Conservation (phyloP, 129 eudicot genomes). For the Lactuca sativa region DNA sequence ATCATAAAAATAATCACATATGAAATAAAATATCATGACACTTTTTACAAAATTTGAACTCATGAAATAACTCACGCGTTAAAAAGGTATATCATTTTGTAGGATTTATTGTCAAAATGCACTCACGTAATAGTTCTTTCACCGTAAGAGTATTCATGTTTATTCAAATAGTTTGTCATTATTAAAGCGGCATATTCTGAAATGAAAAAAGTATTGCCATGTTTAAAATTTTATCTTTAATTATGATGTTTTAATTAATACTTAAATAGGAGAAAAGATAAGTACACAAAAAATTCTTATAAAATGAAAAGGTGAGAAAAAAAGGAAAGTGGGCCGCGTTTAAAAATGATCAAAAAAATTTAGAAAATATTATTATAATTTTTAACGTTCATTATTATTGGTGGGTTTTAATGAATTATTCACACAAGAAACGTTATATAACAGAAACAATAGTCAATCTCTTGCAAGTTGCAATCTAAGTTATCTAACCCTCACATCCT, state of each 20-base stretch:
- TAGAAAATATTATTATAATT: too few species aligned
- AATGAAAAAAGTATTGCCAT: neutral
- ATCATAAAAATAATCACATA: neutral
- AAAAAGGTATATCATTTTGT: neutral
- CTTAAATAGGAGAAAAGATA: neutral
- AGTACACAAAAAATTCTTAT: neutral
- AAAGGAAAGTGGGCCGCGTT: neutral
- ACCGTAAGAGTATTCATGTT: neutral
- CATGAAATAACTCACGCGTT: neutral
- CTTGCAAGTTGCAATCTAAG: neutral
- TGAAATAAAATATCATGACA: neutral
- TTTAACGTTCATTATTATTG: neutral
- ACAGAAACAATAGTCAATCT: neutral
- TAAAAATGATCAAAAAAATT: too few species aligned
- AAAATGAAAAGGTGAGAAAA: neutral
- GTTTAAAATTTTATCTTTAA: neutral
- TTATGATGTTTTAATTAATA: neutral
- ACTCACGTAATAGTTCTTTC: neutral
- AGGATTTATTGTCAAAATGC: neutral
- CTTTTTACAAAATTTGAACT: neutral
- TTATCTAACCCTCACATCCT: neutral
- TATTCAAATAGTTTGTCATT: neutral
- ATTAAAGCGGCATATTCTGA: neutral
- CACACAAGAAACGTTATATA: neutral
- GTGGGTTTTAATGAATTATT: neutral